phyloP scores from a whole-genome alignment of 1,284 basidiomycete genomes.

The Volvariella surrecta region DNA sequence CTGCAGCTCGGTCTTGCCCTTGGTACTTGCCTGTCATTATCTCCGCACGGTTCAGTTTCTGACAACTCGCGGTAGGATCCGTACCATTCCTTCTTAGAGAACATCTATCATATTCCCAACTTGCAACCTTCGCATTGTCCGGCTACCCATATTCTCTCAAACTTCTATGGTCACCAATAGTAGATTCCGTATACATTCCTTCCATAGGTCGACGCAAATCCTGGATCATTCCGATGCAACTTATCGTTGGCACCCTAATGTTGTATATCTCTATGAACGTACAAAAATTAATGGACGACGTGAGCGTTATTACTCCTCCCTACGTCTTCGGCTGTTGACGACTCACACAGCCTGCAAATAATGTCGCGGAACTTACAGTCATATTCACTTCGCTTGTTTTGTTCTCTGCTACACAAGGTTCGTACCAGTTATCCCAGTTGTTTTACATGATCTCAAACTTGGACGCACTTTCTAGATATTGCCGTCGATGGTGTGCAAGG shows the following conservation, averaged over 20 bases:
- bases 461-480: conserved; percentile 56
- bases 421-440: conserved; percentile 12
- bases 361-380: conserved; percentile 76
- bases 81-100: conserved; percentile 95
- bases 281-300: conserved; percentile 75
- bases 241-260: conserved; percentile 84
- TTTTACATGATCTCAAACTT: conserved; percentile 6
- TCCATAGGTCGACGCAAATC: conserved; percentile 88
- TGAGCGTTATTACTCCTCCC: conserved; percentile 29
- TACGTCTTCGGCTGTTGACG: conserved; percentile 6
- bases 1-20: conserved; percentile 64
- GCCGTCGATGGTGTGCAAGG: conserved; percentile 78
- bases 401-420: conserved; percentile 96
- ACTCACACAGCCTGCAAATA: conserved; percentile 60
- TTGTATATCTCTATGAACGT: conserved; percentile 81
- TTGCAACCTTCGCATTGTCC: conserved; percentile 90
- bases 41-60: neutral
- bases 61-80: conserved; percentile 52
- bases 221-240: conserved; percentile 98
- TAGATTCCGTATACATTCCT: conserved; percentile 84
- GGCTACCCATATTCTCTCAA: conserved; percentile 98
- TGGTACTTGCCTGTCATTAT: conserved; percentile 36
- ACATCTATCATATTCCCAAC: conserved; percentile 92
- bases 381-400: conserved; percentile 90
- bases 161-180: conserved; percentile 95